A percentile compares a stretch with the other conserved stretches of the same genome.
These are phyloP conservation scores for Corynascus novoguineensis DNA, from an alignment of 495 filamentous ascomycete species.

Conservation along the genomic window DNA sequence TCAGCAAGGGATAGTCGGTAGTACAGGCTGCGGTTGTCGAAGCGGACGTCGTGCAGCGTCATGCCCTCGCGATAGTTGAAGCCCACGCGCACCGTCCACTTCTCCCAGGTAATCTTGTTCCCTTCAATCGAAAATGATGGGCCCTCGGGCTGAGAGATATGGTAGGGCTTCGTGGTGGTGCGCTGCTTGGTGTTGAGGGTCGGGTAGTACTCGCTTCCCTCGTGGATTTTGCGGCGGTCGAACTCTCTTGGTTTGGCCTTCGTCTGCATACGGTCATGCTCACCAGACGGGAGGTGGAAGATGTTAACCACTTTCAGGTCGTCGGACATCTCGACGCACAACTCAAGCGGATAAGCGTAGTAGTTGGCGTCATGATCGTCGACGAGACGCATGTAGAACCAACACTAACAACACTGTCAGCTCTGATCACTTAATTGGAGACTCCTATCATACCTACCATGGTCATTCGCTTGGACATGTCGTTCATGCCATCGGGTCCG, in stretches of 20 bases:
- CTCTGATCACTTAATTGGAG: slow-evolving; percentile 44
- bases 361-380: slow-evolving; percentile 60
- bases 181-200: slow-evolving; percentile 52
- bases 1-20: slow-evolving; percentile 66
- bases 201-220: slow-evolving; percentile 64
- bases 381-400: slow-evolving; percentile 57
- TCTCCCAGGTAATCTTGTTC: slow-evolving; percentile 56
- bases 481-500: slow-evolving; percentile 36
- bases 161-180: slow-evolving; percentile 65
- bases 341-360: slow-evolving; percentile 67
- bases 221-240: slow-evolving; percentile 49
- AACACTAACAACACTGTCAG: slow-evolving; percentile 51
- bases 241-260: slow-evolving; percentile 51
- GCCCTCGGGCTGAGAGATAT: slow-evolving; percentile 70
- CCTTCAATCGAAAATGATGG: slow-evolving; percentile 57
- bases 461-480: slow-evolving; percentile 13
- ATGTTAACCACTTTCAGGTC: slow-evolving; percentile 56
- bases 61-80: slow-evolving; percentile 70
- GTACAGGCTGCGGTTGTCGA: slow-evolving; percentile 60
- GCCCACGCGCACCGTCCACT: slow-evolving; percentile 63
- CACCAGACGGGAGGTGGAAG: slow-evolving; percentile 52
- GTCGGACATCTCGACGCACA: slow-evolving; percentile 67
- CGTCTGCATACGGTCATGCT: slow-evolving; percentile 11
- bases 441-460: slow-evolving; percentile 21
- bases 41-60: slow-evolving; percentile 63